These are phyloP conservation scores for Jacaranda copaia DNA, from an alignment of 257 asterid species.

Conservation along the genomic window DNA sequence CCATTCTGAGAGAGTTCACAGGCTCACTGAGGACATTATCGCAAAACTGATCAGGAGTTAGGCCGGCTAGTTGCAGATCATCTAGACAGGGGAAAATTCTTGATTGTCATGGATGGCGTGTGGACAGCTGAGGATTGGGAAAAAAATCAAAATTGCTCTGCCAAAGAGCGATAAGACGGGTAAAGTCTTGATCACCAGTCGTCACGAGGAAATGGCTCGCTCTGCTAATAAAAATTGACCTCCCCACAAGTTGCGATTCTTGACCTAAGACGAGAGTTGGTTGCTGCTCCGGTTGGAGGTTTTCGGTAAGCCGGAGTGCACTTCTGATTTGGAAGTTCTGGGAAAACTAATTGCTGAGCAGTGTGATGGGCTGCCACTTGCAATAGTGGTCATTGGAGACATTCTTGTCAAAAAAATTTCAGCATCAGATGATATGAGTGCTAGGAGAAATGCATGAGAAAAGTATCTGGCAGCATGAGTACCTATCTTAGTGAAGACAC, in stretches of 20 bases:
- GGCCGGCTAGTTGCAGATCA: not conserved
- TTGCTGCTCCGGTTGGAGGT: no score
- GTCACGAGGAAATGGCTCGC: constrained; percentile 11
- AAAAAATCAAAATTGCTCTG: not conserved
- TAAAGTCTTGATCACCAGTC: constrained; percentile 30
- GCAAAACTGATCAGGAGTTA: constrained; percentile 12
- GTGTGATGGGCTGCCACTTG: no score
- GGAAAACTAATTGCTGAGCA: no score
- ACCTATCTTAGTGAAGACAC: no score
- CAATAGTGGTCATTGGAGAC: no score
- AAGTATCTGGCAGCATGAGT: no score
- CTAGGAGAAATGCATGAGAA: no score
- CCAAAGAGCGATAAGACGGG: constrained; percentile 9
- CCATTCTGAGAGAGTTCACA: constrained; percentile 31
- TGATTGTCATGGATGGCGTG: not conserved
- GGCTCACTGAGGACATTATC: constrained; percentile 17
- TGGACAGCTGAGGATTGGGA: not conserved
- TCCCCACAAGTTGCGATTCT: constrained; percentile 6
- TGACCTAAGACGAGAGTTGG: not conserved
- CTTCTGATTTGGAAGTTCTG: no score
- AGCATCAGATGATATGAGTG: no score
- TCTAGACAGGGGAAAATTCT: not conserved
- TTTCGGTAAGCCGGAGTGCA: no score
- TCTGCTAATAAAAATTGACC: not conserved
- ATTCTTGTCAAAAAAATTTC: no score